Evolutionary conservation across 768 basidiomycete genomes (phyloP), one percentile per base, ranked within the genome.

Genomic region (Lactifluus pinguis): DNA sequence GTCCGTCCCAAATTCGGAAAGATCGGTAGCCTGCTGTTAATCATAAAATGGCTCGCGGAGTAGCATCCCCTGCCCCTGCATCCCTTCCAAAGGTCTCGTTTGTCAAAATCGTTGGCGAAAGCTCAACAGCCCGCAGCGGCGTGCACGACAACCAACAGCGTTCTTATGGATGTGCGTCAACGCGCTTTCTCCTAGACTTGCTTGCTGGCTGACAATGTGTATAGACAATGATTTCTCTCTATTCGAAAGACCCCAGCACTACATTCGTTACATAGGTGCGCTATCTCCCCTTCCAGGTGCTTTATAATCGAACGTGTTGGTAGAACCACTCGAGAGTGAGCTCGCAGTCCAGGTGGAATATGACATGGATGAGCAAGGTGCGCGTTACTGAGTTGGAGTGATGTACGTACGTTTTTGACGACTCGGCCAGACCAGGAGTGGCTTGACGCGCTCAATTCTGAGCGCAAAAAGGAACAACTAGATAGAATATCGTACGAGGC

Each of bases 341-440:
- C 82, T 98, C 17, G 87, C 88, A 7, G 82, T 83, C 42, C 93
- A 95, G 66, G 95, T 99, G 25, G 97, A 98, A 72, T 99, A 99
- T 77, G 97, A 98, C 70, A 98, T 99, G 94, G 97, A 98, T 69
- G 97, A 98, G 70, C 95, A 98, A 83, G 95, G 93, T 88, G 41
- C 19, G 77, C 4, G 36, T 30, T 29, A 2, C 25, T 14, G 21
- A 17, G 32, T 30, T 30, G 6, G 17, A n/a, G 34, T 25, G 15
- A 13, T 17, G 3, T 29, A 25, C 45, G 21, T 52, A 25, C 32
- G 25, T 29, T 47, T 9, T 48, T 39, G 19, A 49, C 36, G 21
- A 42, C 17, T 29, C n/a, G 17, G 32, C 14, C 55, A 95, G 95
- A 98, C 75, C 85, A 92, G 73, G 89, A 92, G 72, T 99, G 97